Evolutionary conservation across 495 filamentous ascomycete species (phyloP).

Genomic region (Aspergillus bertholletiae): DNA sequence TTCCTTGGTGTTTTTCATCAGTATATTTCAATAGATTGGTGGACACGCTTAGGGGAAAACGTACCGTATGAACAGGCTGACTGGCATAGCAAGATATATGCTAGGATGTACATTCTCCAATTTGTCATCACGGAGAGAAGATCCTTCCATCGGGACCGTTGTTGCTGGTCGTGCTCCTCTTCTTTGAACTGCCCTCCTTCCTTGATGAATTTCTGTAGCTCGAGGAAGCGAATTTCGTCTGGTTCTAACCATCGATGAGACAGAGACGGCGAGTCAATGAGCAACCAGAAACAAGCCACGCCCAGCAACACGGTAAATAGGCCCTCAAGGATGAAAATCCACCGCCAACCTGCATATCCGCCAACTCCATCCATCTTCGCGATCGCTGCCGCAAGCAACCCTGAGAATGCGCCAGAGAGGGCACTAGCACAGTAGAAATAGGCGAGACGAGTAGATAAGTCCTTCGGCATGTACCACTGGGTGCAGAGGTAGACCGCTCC

Average conservation of each 20-base stretch:
- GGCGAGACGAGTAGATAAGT: conserved; percentile 35
- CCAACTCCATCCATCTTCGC: conserved; percentile 63
- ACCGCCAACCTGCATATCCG: conserved; percentile 62
- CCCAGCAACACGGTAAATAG: conserved; percentile 55
- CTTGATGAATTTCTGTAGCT: conserved; percentile 27
- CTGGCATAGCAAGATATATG: conserved; percentile 26
- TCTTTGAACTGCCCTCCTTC: conserved; percentile 14
- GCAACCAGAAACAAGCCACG: conserved; percentile 49
- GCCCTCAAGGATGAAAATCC: conserved; percentile 70
- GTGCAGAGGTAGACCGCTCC: conserved; percentile 70
- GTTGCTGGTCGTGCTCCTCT: conserved; percentile 4
- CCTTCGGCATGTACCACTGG: conserved; percentile 59
- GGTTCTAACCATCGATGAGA: conserved; percentile 19
- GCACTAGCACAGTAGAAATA: conserved; percentile 65
- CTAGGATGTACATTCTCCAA: conserved; percentile 27
- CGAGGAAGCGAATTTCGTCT: conserved; percentile 26
- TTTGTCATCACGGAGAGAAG: conserved; percentile 18
- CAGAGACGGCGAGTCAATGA: conserved; percentile 22
- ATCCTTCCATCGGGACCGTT: conserved; percentile 18
- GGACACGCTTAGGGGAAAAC: too few relatives aligned
- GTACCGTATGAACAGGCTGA: conserved; percentile 25
- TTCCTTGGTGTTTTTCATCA: conserved; percentile 19
- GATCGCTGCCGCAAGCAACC: conserved; percentile 63
- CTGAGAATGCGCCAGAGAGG: conserved; percentile 61
- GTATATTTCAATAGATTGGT: too few relatives aligned